A percentile compares a stretch with the other conserved stretches of the same genome.
Conservation (phyloP, 2,329 filamentous ascomycete genomes). For the Apiospora aurea region DNA sequence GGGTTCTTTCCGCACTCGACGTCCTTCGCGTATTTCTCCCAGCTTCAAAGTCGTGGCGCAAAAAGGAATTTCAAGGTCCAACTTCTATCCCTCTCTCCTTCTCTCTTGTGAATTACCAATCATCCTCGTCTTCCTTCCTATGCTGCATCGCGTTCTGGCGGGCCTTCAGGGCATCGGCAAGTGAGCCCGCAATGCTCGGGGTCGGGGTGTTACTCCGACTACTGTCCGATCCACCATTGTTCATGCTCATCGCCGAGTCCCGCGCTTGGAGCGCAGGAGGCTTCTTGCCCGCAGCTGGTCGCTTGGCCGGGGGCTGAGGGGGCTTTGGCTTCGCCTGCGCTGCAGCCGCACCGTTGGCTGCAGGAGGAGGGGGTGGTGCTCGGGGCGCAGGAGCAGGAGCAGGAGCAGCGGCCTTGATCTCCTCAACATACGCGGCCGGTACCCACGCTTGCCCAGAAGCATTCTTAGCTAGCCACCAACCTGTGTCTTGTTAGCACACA, state of each 20-base stretch:
- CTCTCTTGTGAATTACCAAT: constrained; percentile 59
- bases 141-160: constrained; percentile 79
- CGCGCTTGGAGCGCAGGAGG: constrained; percentile 73
- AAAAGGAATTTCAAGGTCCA: not conserved
- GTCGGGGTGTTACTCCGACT: constrained; percentile 77
- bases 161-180: constrained; percentile 80
- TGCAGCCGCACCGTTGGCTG: constrained; percentile 51
- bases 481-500: constrained; percentile 57
- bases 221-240: constrained; percentile 63
- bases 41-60: not conserved
- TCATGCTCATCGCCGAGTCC: constrained; percentile 73
- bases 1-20: not conserved
- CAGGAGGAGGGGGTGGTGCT: constrained; percentile 71
- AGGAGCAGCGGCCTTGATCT: constrained; percentile 68
- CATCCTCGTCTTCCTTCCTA: constrained; percentile 72
- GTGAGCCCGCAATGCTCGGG: constrained; percentile 73
- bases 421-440: constrained; percentile 92
- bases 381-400: constrained; percentile 67
- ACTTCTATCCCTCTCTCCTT: not conserved
- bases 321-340: constrained; percentile 72
- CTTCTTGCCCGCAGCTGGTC: constrained; percentile 77
- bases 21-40: not conserved
- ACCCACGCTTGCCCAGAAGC: constrained; percentile 83
- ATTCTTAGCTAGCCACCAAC: constrained; percentile 95
- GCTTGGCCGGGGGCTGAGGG: constrained; percentile 80